Evolutionary conservation across 768 basidiomycete genomes (phyloP).

Genomic region (Boletus coccyginus): DNA sequence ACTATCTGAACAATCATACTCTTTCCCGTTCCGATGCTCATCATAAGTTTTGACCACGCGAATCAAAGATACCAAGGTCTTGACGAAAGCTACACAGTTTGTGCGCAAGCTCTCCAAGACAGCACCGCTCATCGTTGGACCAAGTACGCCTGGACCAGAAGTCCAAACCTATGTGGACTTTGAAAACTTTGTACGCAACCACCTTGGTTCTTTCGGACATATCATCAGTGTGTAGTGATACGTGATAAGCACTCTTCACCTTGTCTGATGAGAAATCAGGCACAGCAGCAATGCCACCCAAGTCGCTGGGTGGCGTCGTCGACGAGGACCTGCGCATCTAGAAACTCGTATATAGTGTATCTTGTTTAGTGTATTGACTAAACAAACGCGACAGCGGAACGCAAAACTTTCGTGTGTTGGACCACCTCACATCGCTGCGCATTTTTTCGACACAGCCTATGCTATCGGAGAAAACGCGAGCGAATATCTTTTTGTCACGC

Average conservation of each 20-base stretch:
- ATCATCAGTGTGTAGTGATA: conserved; percentile 10
- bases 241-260: neutral
- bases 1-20: conserved; percentile 13
- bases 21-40: neutral
- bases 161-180: conserved; percentile 17
- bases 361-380: neutral
- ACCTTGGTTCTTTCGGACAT: neutral
- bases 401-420: conserved; percentile 16
- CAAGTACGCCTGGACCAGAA: conserved; percentile 20
- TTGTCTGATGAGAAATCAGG: conserved; percentile 7
- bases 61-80: conserved; percentile 6
- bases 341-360: conserved; percentile 6
- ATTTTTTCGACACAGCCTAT: conserved; percentile 17
- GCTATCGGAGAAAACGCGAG: conserved; percentile 18
- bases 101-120: conserved; percentile 15
- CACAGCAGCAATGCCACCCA: conserved; percentile 19
- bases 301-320: conserved; percentile 17
- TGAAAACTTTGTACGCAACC: conserved; percentile 6
- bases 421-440: conserved; percentile 14
- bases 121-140: conserved; percentile 16
- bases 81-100: conserved; percentile 15
- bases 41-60: neutral
- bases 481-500: neutral
- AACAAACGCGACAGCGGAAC: conserved; percentile 7
- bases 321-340: conserved; percentile 15